phyloP scores from a whole-genome alignment of 163 green algal species.

The Botryococcus braunii region DNA sequence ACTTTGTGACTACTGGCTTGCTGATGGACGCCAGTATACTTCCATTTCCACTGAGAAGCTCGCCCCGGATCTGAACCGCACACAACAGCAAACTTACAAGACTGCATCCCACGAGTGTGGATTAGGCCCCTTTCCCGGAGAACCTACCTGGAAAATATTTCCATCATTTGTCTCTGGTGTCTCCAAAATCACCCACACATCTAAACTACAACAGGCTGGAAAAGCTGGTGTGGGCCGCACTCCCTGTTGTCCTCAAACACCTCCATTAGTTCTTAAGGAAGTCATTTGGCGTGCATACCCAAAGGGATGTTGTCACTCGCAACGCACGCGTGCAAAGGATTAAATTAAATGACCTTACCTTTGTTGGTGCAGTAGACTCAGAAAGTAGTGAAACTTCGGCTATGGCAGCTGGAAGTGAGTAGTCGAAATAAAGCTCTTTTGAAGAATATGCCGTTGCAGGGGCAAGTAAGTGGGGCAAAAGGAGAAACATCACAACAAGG shows the following conservation, averaged over 20 bases:
- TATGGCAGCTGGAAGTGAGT: background rate
- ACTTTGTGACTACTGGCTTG: slow-evolving; percentile 9
- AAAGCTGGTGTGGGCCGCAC: background rate
- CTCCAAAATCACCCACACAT: slow-evolving; percentile 18
- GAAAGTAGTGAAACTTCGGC: background rate
- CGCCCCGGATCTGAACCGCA: slow-evolving; percentile 4
- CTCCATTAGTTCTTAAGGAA: background rate
- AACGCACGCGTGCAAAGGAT: background rate
- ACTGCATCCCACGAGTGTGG: background rate
- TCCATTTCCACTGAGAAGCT: slow-evolving; percentile 9
- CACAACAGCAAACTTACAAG: background rate
- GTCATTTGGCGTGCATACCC: background rate
- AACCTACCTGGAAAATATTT: slow-evolving; percentile 14
- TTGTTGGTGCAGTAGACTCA: background rate
- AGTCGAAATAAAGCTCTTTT: slow-evolving; percentile 6
- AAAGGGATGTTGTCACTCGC: background rate
- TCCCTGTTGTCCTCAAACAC: background rate
- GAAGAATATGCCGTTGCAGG: background rate
- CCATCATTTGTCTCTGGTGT: slow-evolving; percentile 8
- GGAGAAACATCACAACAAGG: background rate
- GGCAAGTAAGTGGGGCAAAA: slow-evolving; percentile 1
- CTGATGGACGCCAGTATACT: background rate
- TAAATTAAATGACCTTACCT: too few species aligned
- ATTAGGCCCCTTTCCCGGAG: background rate
- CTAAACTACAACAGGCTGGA: slow-evolving; percentile 3